Conservation (phyloP, 2,329 filamentous ascomycete genomes). For the Nigrospora sphaerica region DNA sequence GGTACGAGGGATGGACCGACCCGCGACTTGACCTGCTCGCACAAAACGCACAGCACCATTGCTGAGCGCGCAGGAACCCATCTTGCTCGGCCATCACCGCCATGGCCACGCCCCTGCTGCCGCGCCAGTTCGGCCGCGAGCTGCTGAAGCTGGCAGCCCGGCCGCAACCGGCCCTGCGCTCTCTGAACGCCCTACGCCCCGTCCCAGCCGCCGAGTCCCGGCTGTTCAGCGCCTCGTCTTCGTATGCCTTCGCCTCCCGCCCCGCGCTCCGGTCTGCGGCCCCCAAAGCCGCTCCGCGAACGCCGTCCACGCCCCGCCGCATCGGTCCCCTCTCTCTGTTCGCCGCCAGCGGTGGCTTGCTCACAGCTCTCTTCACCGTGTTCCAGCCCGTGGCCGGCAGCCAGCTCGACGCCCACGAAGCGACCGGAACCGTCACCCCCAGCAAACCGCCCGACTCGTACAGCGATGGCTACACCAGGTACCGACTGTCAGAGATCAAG, state of each 20-base stretch:
- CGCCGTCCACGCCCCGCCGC: not conserved
- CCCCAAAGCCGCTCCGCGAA: not conserved
- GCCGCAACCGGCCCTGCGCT: not conserved
- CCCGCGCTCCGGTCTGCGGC: not conserved
- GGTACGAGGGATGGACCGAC: not conserved
- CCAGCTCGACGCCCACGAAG: conserved; percentile 8
- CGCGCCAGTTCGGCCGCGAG: not conserved
- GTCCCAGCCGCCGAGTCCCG: not conserved
- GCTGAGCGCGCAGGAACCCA: not conserved
- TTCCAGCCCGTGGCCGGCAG: conserved; percentile 15
- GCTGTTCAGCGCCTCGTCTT: not conserved
- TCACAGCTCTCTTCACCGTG: conserved; percentile 15
- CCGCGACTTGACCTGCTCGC: not conserved
- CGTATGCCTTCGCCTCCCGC: not conserved
- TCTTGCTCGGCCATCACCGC: not conserved
- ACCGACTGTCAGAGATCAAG: conserved; percentile 42
- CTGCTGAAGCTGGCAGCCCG: not conserved
- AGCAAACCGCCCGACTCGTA: conserved; percentile 12
- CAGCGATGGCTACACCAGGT: conserved; percentile 38
- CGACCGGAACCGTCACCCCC: not conserved
- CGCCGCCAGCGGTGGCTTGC: conserved; percentile 18
- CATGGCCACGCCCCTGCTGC: not conserved
- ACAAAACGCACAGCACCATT: not conserved
- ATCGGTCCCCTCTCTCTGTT: conserved; percentile 11
- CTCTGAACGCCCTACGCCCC: no score